Conservation (phyloP, 345 rosid genomes). For the Murraya paniculata region DNA sequence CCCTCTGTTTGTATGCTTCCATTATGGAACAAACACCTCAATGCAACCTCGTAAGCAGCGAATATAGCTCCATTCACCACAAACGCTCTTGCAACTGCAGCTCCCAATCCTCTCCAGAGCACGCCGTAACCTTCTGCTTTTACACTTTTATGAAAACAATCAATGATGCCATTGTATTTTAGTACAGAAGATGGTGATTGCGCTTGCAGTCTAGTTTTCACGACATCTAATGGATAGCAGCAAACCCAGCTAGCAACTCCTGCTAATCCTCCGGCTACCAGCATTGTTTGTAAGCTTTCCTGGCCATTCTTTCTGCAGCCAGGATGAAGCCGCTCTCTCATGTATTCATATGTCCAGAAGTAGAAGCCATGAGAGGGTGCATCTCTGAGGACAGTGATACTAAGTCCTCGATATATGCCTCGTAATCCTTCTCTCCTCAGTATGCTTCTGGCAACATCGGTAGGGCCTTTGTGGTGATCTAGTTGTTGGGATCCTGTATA, state of each 20-base stretch:
- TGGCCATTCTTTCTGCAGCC: conserved; percentile 79
- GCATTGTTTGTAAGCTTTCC: conserved; percentile 71
- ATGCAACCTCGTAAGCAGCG: conserved; percentile 77
- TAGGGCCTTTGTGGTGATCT: conserved; percentile 40
- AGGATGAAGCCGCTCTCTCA: conserved; percentile 77
- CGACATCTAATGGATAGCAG: conserved; percentile 85
- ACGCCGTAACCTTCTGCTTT: conserved; percentile 62
- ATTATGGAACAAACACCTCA: conserved; percentile 68
- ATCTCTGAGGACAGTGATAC: conserved; percentile 72
- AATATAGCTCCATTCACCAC: conserved; percentile 88
- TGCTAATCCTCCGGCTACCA: conserved; percentile 79
- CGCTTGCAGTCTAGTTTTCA: conserved; percentile 85
- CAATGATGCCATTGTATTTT: conserved; percentile 57
- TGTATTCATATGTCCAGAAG: conserved; percentile 90
- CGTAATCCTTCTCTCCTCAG: conserved; percentile 48
- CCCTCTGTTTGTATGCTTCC: conserved; percentile 43
- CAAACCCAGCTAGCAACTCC: conserved; percentile 93
- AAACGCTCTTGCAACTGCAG: conserved; percentile 97
- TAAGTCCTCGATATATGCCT: conserved; percentile 75
- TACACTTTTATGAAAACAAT: conserved; percentile 65
- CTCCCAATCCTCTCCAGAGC: conserved; percentile 91
- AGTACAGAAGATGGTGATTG: conserved; percentile 32
- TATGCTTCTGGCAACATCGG: conserved; percentile 59
- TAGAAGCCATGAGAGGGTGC: conserved; percentile 83
- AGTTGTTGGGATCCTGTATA: conserved; percentile 12